A percentile compares a stretch with the other conserved stretches of the same genome.
Evolutionary conservation across 305 asterid species (phyloP).

Genomic region (Petunia hybrid): DNA sequence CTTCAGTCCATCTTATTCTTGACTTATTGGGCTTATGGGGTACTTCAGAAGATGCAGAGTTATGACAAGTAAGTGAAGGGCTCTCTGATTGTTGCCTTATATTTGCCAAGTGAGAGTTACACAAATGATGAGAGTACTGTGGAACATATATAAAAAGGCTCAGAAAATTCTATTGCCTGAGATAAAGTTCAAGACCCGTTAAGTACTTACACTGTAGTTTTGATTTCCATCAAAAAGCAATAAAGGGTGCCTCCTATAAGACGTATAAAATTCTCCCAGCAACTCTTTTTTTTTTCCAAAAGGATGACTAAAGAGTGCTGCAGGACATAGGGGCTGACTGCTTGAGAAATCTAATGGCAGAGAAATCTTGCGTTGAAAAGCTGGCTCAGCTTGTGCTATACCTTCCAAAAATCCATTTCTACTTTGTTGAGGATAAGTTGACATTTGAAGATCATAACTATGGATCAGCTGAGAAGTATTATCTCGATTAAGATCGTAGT

Average conservation of each 20-base stretch:
- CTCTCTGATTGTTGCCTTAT: slow-evolving; percentile 40
- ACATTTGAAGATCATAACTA: slow-evolving; percentile 36
- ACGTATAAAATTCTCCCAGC: slow-evolving; percentile 43
- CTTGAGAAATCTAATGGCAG: slow-evolving; percentile 31
- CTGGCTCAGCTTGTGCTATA: slow-evolving; percentile 36
- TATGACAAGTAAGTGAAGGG: slow-evolving; percentile 33
- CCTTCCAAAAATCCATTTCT: slow-evolving; percentile 45
- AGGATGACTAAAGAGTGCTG: too few relatives aligned
- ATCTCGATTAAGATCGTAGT: too few relatives aligned
- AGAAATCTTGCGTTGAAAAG: slow-evolving; percentile 31
- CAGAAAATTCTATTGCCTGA: neutral
- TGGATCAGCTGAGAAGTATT: slow-evolving; percentile 36
- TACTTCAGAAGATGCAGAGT: slow-evolving; percentile 41
- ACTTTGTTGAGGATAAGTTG: slow-evolving; percentile 41
- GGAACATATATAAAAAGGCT: neutral
- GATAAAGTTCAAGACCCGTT: neutral
- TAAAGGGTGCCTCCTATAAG: slow-evolving; percentile 23
- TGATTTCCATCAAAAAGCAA: slow-evolving; percentile 46
- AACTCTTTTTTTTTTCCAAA: slow-evolving; percentile 57
- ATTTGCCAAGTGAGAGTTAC: slow-evolving; percentile 44
- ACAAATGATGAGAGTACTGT: slow-evolving; percentile 45
- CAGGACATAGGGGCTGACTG: slow-evolving; percentile 29
- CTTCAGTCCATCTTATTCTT: slow-evolving; percentile 85
- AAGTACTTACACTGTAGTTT: slow-evolving; percentile 55
- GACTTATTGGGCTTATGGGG: slow-evolving; percentile 52